Evolutionary conservation across 169 alveolate species (phyloP).

Genomic region (Fabrea salina): DNA sequence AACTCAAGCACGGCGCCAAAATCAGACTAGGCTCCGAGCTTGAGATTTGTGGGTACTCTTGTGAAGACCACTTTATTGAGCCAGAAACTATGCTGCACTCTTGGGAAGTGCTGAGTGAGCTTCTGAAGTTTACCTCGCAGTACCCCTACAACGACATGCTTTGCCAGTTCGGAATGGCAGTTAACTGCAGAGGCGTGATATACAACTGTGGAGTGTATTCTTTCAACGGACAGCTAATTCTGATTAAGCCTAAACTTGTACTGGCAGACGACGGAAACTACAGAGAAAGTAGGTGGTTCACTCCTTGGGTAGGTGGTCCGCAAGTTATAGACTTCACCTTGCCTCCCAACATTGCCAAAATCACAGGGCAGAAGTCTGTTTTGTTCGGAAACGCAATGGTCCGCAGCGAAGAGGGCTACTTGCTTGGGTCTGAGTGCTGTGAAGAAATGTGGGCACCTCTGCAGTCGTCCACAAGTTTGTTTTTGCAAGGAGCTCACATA

Average conservation of each 20-base stretch:
- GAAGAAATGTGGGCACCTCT: conserved; percentile 87
- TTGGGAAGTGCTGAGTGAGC: conserved; percentile 74
- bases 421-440: conserved; percentile 80
- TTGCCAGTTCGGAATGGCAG: conserved; percentile 86
- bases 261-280: conserved; percentile 85
- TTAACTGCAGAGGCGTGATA: conserved; percentile 54
- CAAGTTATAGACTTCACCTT: conserved; percentile 56
- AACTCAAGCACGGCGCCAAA: conserved; percentile 48
- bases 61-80: conserved; percentile 89
- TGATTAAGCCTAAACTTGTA: conserved; percentile 82
- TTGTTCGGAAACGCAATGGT: conserved; percentile 70
- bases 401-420: conserved; percentile 43
- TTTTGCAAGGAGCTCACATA: conserved; percentile 83
- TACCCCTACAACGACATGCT: conserved; percentile 48
- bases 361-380: conserved; percentile 54
- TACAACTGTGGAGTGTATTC: conserved; percentile 82
- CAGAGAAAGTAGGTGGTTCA: conserved; percentile 86
- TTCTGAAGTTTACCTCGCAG: conserved; percentile 18
- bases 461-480: conserved; percentile 58
- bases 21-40: conserved; percentile 73
- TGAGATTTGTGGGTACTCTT: conserved; percentile 75
- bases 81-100: conserved; percentile 81
- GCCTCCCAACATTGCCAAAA: conserved; percentile 45
- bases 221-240: conserved; percentile 62
- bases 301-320: conserved; percentile 69